Base-by-base conservation (phyloP, 2,329 filamentous ascomycete genomes). In the Ophiobolus disseminans region DNA sequence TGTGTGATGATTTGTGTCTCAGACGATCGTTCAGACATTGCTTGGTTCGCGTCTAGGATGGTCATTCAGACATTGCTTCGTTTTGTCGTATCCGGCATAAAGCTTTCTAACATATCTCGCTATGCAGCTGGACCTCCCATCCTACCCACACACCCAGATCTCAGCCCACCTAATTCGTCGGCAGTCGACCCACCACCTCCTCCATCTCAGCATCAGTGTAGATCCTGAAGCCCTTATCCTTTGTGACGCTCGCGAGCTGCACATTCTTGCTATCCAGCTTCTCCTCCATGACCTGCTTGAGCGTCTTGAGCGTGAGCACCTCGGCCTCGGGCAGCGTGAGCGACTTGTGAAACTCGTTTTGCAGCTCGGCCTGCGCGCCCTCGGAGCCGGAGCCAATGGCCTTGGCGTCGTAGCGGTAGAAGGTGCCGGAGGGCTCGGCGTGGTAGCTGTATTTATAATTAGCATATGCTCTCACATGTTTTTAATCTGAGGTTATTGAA, bases 231-330 rank as follows among this genome's bases (percentile, higher is more conserved):
- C 94, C 94, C 78, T 90, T 93, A 62, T 97, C 93, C 82, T 92
- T 96, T 56, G 94, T 99, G 48, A 99, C 94, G 72, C 93, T 97
- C 44, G 94, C 94, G 63, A 99, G 78, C 80, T 99, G 94, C 60
- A 99, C 94, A 72, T 99, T 99, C 85, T 99, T 99, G 58, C 91
- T 85, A 74, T 99, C 94, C 53, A 99, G 83, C 81, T 99, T 99
- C 86, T 99, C 94, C 79, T 99, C 94, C 94, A 99, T 99, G 63
- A 99, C 94, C 79, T 99, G 94, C 84, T 97, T 99, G 74, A 99
- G 77, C 28, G 94, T 99, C 85, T 97, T 97, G 69, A 99, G 81
- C 41, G 96, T 92, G 60, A 99, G 80, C 3, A 92, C 94, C 80
- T 99, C 94, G 49, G 94, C 94, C 72, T 99, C 94, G 48, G 84